Evolutionary conservation across 257 asterid genomes (phyloP).

Genomic region (Nyctanthes arbortristis): DNA sequence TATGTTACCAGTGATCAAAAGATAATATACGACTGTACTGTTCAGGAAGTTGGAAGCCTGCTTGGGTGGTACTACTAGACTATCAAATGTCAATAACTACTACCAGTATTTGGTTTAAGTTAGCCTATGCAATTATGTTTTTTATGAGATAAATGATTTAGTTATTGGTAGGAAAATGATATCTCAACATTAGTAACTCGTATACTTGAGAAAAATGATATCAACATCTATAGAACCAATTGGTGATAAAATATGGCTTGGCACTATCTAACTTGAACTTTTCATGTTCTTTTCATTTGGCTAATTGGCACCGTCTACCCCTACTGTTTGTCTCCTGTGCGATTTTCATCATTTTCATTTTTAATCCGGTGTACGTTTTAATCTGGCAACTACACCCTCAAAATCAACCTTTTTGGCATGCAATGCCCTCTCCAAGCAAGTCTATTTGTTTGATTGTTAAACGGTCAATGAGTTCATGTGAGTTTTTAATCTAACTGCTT

Average conservation of each 20-base stretch:
- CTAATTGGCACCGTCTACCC: too few relatives aligned
- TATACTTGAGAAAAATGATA: constrained; percentile 6
- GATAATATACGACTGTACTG: too few relatives aligned
- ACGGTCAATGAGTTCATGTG: too few relatives aligned
- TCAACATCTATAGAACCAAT: neutral
- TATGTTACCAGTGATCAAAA: neutral
- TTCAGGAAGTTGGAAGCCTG: constrained; percentile 11
- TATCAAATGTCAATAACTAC: neutral
- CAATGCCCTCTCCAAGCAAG: too few relatives aligned
- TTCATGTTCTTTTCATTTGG: constrained; percentile 1
- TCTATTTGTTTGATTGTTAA: too few relatives aligned
- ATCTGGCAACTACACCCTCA: too few relatives aligned
- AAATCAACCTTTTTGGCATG: too few relatives aligned
- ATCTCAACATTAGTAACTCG: neutral
- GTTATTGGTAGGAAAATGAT: neutral
- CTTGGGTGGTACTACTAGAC: constrained; percentile 7
- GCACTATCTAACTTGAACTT: neutral
- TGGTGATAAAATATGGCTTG: neutral
- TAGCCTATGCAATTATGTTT: constrained; percentile 1
- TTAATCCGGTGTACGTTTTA: too few relatives aligned
- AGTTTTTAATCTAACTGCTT: too few relatives aligned
- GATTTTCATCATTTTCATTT: too few relatives aligned
- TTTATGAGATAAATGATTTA: neutral
- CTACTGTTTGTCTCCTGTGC: too few relatives aligned
- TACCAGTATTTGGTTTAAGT: constrained; percentile 12